Percentiles rank a stretch among this genome's conserved stretches.
phyloP scores from a whole-genome alignment of 2,329 filamentous ascomycete species.

The Exophiala aquamarina region DNA sequence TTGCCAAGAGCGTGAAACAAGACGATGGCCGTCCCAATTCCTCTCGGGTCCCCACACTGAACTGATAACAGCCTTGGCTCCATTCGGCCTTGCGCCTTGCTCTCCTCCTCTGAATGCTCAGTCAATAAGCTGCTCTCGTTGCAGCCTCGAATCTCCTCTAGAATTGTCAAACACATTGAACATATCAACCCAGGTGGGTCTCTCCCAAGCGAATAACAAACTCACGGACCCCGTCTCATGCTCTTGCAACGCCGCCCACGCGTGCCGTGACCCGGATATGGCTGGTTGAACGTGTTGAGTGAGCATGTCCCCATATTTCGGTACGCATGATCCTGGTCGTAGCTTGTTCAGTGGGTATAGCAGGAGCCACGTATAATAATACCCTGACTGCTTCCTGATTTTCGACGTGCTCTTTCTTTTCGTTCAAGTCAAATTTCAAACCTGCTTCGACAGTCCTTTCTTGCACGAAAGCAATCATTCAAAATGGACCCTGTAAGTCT shows the following conservation, averaged over 20 bases:
- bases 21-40: too few relatives aligned
- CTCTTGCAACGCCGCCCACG: too few relatives aligned
- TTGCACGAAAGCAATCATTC: neutral
- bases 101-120: neutral
- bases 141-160: neutral
- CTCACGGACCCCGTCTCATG: too few relatives aligned
- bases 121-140: neutral
- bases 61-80: conserved; percentile 16
- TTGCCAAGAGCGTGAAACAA: too few relatives aligned
- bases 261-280: too few relatives aligned
- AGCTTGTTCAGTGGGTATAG: neutral
- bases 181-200: too few relatives aligned
- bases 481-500: conserved; percentile 8
- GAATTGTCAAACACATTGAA: conserved; percentile 4
- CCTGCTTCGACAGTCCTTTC: neutral
- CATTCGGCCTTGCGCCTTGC: neutral
- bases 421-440: neutral
- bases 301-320: neutral
- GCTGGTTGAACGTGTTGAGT: too few relatives aligned
- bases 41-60: too few relatives aligned
- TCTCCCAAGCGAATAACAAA: too few relatives aligned
- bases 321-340: neutral
- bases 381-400: too few relatives aligned
- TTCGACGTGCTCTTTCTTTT: too few relatives aligned
- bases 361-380: too few relatives aligned